Evolutionary conservation across 2,329 filamentous ascomycete genomes (phyloP).

Genomic region (Fusarium humuli): DNA sequence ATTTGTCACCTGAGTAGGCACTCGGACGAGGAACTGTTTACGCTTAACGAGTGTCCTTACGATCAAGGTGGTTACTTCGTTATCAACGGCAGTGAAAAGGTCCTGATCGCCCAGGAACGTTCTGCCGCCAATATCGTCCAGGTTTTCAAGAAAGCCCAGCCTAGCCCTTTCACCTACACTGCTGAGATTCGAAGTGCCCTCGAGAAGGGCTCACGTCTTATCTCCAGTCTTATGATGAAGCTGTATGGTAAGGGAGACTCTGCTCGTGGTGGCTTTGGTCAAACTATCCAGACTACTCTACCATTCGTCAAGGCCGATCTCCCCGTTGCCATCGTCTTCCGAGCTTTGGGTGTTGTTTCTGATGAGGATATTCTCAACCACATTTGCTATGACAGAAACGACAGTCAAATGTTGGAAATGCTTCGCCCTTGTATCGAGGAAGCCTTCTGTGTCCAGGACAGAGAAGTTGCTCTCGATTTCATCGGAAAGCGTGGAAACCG

Average conservation of each 20-base stretch:
- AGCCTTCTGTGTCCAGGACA: slow-evolving; percentile 94
- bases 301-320: slow-evolving; percentile 96
- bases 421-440: slow-evolving; percentile 97
- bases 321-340: slow-evolving; percentile 94
- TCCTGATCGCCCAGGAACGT: slow-evolving; percentile 96
- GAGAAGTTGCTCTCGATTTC: slow-evolving; percentile 92
- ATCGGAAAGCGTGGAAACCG: slow-evolving; percentile 90
- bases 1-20: slow-evolving; percentile 90
- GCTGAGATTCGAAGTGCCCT: slow-evolving; percentile 97
- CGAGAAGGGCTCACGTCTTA: slow-evolving; percentile 94
- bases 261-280: slow-evolving; percentile 80
- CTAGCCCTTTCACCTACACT: slow-evolving; percentile 91
- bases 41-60: slow-evolving; percentile 96
- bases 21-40: slow-evolving; percentile 86
- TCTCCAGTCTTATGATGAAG: slow-evolving; percentile 93
- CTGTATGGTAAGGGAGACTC: slow-evolving; percentile 87
- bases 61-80: slow-evolving; percentile 99
- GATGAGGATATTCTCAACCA: slow-evolving; percentile 98
- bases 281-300: slow-evolving; percentile 88
- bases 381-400: slow-evolving; percentile 94
- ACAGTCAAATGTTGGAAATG: slow-evolving; percentile 98
- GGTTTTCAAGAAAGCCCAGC: slow-evolving; percentile 96
- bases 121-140: slow-evolving; percentile 99
- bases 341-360: slow-evolving; percentile 93
- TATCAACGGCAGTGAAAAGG: slow-evolving; percentile 99